Conservation (phyloP, 768 basidiomycete genomes). For the Dioszegia hungarica region DNA sequence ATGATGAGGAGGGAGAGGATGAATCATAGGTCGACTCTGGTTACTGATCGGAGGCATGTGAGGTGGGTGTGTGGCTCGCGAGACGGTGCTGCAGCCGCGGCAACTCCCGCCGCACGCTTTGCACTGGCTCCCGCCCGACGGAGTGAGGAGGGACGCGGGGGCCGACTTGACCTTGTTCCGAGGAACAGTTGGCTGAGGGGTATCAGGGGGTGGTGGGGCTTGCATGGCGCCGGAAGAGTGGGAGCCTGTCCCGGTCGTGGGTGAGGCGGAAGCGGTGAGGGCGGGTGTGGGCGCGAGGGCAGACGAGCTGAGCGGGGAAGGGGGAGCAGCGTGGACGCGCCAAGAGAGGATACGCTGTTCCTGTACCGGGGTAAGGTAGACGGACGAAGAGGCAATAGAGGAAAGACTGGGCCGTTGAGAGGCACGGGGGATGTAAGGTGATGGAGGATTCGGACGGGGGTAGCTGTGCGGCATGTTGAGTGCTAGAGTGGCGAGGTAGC, state of each 20-base stretch:
- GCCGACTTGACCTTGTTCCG: constrained; percentile 11
- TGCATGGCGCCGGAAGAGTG: neutral
- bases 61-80: neutral
- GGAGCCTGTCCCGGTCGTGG: neutral
- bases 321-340: constrained; percentile 6
- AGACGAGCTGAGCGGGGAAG: neutral
- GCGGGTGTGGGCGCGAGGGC: neutral
- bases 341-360: constrained; percentile 20
- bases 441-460: neutral
- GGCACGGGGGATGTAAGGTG: neutral
- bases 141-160: constrained; percentile 4
- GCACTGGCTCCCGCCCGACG: neutral
- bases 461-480: neutral
- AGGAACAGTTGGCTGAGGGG: too few relatives aligned
- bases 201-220: too few relatives aligned
- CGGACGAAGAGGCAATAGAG: constrained; percentile 1
- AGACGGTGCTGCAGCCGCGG: neutral
- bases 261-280: neutral
- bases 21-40: too few relatives aligned
- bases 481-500: neutral
- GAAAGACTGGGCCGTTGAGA: constrained; percentile 2
- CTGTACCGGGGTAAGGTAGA: constrained; percentile 18
- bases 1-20: neutral
- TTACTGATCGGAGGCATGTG: neutral
- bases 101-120: neutral